Evolutionary conservation across 176 grass and related monocot species (phyloP).

Genomic region (Musa itinerans): DNA sequence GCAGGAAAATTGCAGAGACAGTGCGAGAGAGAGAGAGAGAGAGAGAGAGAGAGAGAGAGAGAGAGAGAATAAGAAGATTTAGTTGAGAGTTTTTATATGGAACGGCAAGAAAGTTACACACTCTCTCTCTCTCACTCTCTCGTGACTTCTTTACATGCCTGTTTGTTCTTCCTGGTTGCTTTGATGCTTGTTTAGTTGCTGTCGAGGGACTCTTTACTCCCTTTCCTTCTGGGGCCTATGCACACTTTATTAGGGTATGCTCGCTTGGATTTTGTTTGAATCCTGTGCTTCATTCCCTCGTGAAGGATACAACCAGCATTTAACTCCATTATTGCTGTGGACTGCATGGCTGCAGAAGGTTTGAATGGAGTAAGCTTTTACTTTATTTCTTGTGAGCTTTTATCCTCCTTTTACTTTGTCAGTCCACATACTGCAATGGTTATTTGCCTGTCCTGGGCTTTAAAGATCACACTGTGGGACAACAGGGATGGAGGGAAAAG

Average conservation of each 20-base stretch:
- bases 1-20: conserved; percentile 13
- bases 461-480: conserved; percentile 25
- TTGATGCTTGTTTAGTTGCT: conserved; percentile 52
- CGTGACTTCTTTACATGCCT: too few species aligned
- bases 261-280: conserved; percentile 88
- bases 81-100: conserved; percentile 61
- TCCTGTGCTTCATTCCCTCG: conserved; percentile 47
- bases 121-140: neutral
- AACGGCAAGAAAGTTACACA: conserved; percentile 15
- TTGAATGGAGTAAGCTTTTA: conserved; percentile 1
- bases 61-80: conserved; percentile 32
- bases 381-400: conserved; percentile 21
- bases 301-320: conserved; percentile 37
- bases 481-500: conserved; percentile 34
- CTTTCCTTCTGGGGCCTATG: conserved; percentile 50
- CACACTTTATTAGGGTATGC: conserved; percentile 31
- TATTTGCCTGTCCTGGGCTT: conserved; percentile 2
- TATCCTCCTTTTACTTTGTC: conserved; percentile 6
- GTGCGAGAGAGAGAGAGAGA: conserved; percentile 7
- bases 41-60: too few species aligned
- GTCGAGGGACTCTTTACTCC: conserved; percentile 29
- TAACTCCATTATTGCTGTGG: conserved; percentile 26
- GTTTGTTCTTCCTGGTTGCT: conserved; percentile 1
- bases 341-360: conserved; percentile 7
- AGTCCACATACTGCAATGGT: conserved; percentile 3